A percentile compares a stretch with the other conserved stretches of the same genome.
These are phyloP conservation scores for Mucor irregularis DNA, from an alignment of 371 early-diverging fungal genomes.

Conservation along the genomic window DNA sequence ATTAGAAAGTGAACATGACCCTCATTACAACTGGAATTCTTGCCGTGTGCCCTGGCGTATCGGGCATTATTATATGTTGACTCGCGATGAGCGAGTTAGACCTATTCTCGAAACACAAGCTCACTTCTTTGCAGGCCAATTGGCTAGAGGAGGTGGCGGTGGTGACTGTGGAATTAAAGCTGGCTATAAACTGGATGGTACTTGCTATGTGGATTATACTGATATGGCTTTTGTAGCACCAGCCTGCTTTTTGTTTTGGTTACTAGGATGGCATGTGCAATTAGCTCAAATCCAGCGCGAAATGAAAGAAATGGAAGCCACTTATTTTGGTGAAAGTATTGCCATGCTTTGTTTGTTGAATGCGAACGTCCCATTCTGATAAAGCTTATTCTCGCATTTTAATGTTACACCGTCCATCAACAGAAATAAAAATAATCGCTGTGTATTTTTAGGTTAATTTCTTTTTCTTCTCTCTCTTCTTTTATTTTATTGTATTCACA, in stretches of 20 bases:
- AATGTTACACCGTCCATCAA: slow-evolving; percentile 2
- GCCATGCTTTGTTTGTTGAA: slow-evolving; percentile 58
- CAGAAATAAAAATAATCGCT: background rate
- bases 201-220: slow-evolving; percentile 50
- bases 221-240: slow-evolving; percentile 69
- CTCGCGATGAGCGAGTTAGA: slow-evolving; percentile 52
- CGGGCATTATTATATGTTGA: slow-evolving; percentile 59
- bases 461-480: background rate
- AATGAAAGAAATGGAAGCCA: slow-evolving; percentile 57
- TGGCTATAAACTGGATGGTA: slow-evolving; percentile 60
- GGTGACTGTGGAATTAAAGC: slow-evolving; percentile 53
- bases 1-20: slow-evolving; percentile 52
- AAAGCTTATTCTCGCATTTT: too few species aligned
- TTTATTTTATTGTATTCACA: background rate
- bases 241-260: slow-evolving; percentile 59
- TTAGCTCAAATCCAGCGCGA: slow-evolving; percentile 37
- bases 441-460: slow-evolving; percentile 2
- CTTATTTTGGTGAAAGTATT: slow-evolving; percentile 67
- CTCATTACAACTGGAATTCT: slow-evolving; percentile 57
- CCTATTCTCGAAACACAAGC: slow-evolving; percentile 53
- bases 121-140: slow-evolving; percentile 57
- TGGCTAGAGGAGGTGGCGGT: slow-evolving; percentile 28
- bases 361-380: slow-evolving; percentile 44
- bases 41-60: slow-evolving; percentile 66
- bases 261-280: slow-evolving; percentile 51